phyloP scores from a whole-genome alignment of 208 protist genomes.

The Acanthamoeba royreba region DNA sequence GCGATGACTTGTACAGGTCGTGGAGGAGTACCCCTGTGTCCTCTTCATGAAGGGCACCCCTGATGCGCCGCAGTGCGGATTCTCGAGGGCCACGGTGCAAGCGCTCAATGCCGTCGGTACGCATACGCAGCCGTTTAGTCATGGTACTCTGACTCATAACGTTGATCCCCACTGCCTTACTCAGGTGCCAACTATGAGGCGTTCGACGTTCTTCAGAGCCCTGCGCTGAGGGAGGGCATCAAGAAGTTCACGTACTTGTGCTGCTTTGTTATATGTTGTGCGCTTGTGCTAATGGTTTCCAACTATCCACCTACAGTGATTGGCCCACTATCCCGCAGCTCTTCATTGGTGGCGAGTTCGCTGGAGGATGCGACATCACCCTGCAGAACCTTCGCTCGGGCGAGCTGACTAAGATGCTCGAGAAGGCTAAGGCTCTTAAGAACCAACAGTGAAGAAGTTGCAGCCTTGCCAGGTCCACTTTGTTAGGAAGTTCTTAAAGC shows the following conservation, averaged over 20 bases:
- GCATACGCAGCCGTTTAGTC: no score
- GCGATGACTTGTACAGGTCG: slow-evolving; percentile 82
- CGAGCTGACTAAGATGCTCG: slow-evolving; percentile 85
- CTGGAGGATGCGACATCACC: slow-evolving; percentile 91
- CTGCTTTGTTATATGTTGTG: no score
- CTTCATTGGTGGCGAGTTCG: slow-evolving; percentile 94
- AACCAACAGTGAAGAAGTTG: background rate
- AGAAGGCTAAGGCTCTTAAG: slow-evolving; percentile 34
- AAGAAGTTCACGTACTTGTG: slow-evolving; percentile 87
- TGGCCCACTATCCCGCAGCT: slow-evolving; percentile 97
- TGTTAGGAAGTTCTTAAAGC: no score
- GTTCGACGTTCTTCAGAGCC: slow-evolving; percentile 91
- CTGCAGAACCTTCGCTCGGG: slow-evolving; percentile 87
- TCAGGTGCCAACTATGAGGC: slow-evolving; percentile 82
- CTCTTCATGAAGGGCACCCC: slow-evolving; percentile 96
- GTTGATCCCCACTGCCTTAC: no score
- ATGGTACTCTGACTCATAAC: no score
- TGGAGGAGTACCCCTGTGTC: slow-evolving; percentile 88
- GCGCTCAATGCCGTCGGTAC: slow-evolving; percentile 89
- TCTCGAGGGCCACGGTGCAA: slow-evolving; percentile 90
- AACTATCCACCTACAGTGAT: no score
- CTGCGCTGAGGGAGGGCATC: slow-evolving; percentile 88
- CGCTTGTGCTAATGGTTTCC: no score
- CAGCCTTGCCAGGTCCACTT: no score
- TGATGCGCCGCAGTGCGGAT: slow-evolving; percentile 93